Base-by-base conservation (phyloP, 176 grass and related monocot species). In the Phragmites australis region DNA sequence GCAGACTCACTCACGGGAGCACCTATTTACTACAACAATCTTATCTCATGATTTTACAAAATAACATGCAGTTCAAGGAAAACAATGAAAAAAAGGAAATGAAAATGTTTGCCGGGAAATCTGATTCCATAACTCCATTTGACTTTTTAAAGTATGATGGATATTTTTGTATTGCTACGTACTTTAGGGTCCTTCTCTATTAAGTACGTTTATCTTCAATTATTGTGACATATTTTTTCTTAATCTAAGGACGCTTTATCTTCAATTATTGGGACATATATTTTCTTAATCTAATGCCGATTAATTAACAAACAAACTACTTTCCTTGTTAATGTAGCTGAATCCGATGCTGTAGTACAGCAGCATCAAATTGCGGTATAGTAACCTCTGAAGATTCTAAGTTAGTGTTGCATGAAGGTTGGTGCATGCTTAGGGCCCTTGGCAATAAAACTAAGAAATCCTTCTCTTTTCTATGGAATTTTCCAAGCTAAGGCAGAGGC, bases 341-440 rank as follows among this genome's bases (percentile, higher is more conserved):
- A 71, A 89, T 89, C 87, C 11, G 82, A 89, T 89, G 77, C 87
- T 77, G 40, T 76, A 81, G 71, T 77, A 85, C 71, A 81, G 82
- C 48, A 85, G 72, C 65, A 70, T 81, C 82, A 89, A 77, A 70
- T 85, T 85, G 77, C 56, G 65, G 40, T 72, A 85, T 82, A 81
- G 55, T 81, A 77, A 81, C 59, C 12, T 43, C 64, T 53, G 22
- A 62, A 48, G 65, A 89, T 85, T 79, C 87, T 29, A 56, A 77
- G 82, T 84, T 85, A 82, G 77, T 85, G 72, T 85, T 82, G 47
- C 56, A 77, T 62, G 87, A 71, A 77, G 72, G 56, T 75, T 76
- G 77, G n/a, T n/a, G n/a, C n/a, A n/a, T 89, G 65, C 58, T 66
- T 51, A 59, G 58, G 22, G 47, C 65, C 77, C 77, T 52, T 49